These are phyloP conservation scores for Miscanthus lutarioriparius DNA, from an alignment of 176 grass and related monocot genomes.

Conservation along the genomic window DNA sequence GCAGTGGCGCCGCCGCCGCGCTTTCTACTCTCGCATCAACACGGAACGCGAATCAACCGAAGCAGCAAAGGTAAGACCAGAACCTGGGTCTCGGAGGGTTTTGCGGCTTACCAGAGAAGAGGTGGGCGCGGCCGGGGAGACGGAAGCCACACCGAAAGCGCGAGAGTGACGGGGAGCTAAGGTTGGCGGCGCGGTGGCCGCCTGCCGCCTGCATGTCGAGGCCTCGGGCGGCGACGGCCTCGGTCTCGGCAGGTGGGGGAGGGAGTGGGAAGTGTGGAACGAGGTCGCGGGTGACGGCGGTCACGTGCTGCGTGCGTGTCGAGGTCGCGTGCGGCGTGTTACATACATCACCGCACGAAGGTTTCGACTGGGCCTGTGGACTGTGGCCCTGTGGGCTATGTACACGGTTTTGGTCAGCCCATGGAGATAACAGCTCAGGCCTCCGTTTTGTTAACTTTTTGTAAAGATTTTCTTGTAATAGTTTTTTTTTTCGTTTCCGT, in stretches of 20 bases:
- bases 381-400: background rate
- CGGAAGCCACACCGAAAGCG: background rate
- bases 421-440: background rate
- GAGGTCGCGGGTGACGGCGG: background rate
- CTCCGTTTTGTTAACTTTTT: background rate
- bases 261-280: background rate
- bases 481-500: background rate
- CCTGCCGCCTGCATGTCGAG: slow-evolving; percentile 33
- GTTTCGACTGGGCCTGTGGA: background rate
- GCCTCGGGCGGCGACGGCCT: background rate
- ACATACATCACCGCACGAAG: background rate
- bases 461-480: too few relatives aligned
- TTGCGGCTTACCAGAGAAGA: slow-evolving; percentile 22
- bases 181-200: background rate
- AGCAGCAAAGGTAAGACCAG: background rate
- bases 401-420: slow-evolving; percentile 5
- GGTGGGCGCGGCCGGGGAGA: background rate
- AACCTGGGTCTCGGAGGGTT: background rate
- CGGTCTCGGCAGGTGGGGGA: background rate
- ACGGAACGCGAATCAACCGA: background rate
- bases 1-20: background rate
- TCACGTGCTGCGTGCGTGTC: slow-evolving; percentile 25
- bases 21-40: background rate
- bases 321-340: background rate
- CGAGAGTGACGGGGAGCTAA: background rate